Conservation (phyloP, 2,329 filamentous ascomycete genomes). For the Chaetothyriales sp. region DNA sequence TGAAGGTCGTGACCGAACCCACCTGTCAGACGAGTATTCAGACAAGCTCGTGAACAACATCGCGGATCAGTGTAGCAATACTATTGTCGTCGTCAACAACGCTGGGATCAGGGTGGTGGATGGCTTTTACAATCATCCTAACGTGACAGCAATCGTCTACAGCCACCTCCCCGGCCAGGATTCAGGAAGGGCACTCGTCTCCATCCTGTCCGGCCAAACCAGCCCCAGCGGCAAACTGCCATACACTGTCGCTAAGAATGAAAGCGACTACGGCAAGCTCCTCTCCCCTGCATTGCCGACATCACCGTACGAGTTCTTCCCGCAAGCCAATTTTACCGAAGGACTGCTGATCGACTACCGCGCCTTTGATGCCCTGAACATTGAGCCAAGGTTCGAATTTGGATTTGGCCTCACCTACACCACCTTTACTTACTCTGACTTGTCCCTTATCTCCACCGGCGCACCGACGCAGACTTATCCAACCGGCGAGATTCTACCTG, state of each 20-base stretch:
- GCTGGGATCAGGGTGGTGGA: constrained; percentile 27
- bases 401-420: constrained; percentile 72
- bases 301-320: constrained; percentile 33
- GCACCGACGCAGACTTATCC: constrained; percentile 34
- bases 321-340: constrained; percentile 62
- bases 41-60: constrained; percentile 32
- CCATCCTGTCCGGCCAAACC: constrained; percentile 69
- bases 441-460: constrained; percentile 44
- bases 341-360: constrained; percentile 74
- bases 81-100: constrained; percentile 36
- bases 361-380: constrained; percentile 53
- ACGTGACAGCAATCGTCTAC: constrained; percentile 73
- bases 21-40: constrained; percentile 32
- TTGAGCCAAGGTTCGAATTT: constrained; percentile 53
- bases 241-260: constrained; percentile 63
- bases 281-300: not conserved
- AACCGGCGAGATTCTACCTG: constrained; percentile 41
- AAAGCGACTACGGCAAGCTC: constrained; percentile 47
- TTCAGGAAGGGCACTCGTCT: constrained; percentile 62
- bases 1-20: constrained; percentile 32
- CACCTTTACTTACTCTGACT: constrained; percentile 59
- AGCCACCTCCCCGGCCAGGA: constrained; percentile 74
- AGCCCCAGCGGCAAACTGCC: constrained; percentile 65
- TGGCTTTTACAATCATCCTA: constrained; percentile 36
- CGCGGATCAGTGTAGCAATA: constrained; percentile 36